phyloP scores from a whole-genome alignment of 305 asterid genomes.

The Fraxinus latifolia region DNA sequence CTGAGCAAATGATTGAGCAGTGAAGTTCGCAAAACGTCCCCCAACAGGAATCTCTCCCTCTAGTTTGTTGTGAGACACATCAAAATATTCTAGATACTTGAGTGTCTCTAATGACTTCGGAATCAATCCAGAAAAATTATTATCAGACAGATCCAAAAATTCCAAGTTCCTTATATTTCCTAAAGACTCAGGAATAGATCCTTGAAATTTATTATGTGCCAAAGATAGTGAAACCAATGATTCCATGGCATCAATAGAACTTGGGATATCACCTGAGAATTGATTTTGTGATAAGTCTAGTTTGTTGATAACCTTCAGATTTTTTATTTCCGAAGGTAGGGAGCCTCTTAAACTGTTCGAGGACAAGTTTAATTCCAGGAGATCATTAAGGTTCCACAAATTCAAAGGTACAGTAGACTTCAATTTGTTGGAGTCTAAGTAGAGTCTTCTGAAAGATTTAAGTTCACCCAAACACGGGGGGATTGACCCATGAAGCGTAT shows the following conservation, averaged over 20 bases:
- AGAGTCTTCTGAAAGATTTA: background rate
- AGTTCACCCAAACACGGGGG: background rate
- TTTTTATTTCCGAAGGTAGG: background rate
- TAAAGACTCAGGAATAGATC: background rate
- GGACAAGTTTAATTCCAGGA: background rate
- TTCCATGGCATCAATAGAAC: background rate
- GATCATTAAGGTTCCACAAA: background rate
- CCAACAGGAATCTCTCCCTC: background rate
- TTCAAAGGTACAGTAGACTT: background rate
- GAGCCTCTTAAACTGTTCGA: background rate
- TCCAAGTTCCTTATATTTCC: background rate
- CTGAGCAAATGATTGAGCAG: background rate
- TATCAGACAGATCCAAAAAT: background rate
- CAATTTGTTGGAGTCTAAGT: background rate
- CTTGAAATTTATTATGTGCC: background rate
- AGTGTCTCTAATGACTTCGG: background rate
- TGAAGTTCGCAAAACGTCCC: background rate
- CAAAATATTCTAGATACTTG: background rate
- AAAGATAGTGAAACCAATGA: background rate
- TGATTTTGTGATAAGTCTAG: background rate
- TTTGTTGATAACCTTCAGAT: background rate
- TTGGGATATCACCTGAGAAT: background rate
- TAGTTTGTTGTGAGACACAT: background rate
- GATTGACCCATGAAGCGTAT: background rate
- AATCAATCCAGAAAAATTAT: background rate